These are phyloP conservation scores for Punica granatum DNA, from an alignment of 345 rosid genomes.

Conservation along the genomic window DNA sequence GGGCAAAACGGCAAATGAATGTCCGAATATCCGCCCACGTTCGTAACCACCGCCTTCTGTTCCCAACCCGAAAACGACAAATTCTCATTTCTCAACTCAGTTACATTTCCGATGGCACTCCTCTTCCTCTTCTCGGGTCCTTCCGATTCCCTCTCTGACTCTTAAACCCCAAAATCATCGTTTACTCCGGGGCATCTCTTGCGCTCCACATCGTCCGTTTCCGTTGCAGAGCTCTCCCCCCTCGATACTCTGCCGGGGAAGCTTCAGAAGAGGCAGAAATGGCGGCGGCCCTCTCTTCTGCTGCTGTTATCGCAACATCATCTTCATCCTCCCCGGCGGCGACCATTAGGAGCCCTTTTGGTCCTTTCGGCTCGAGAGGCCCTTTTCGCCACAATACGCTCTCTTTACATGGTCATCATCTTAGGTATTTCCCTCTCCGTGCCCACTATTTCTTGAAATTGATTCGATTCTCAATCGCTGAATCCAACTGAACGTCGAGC, in stretches of 20 bases:
- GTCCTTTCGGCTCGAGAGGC: slow-evolving; percentile 15
- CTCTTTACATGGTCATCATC: slow-evolving; percentile 19
- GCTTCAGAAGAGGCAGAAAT: slow-evolving; percentile 1
- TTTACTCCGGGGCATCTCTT: neutral
- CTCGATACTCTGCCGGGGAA: neutral
- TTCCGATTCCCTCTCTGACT: neutral
- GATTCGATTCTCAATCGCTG: neutral
- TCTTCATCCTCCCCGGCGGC: slow-evolving; percentile 10
- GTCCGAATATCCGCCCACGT: slow-evolving; percentile 3
- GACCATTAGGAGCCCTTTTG: slow-evolving; percentile 13
- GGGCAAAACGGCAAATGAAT: neutral
- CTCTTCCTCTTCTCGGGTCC: neutral
- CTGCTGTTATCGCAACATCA: slow-evolving; percentile 15
- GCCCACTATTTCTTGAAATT: neutral
- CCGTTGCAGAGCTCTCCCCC: neutral
- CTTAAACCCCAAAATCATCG: neutral
- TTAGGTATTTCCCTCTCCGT: slow-evolving; percentile 20
- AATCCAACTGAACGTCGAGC: neutral
- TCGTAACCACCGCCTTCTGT: slow-evolving; percentile 1
- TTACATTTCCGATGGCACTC: too few species aligned
- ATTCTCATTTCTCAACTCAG: neutral
- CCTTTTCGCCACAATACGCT: slow-evolving; percentile 18
- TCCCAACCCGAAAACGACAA: slow-evolving; percentile 1
- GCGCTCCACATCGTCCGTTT: neutral
- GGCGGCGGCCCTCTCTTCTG: slow-evolving; percentile 18